phyloP scores from a whole-genome alignment of 371 early-diverging fungal genomes.

The Mucor circinelloides region DNA sequence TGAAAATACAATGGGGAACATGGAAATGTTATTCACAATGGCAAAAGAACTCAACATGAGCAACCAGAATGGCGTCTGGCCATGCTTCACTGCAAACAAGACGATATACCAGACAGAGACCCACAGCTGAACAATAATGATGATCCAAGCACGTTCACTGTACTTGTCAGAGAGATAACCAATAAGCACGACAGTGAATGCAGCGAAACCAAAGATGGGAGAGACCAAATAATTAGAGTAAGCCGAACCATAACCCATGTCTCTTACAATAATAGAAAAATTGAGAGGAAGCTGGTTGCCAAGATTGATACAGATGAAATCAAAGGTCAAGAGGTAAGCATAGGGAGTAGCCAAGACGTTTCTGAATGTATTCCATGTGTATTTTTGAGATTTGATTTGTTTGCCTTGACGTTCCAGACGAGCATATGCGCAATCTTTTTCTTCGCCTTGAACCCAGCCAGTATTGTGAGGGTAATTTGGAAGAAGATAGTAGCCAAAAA shows the following conservation, averaged over 20 bases:
- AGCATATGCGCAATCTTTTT: not conserved
- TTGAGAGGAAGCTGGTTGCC: conserved; percentile 8
- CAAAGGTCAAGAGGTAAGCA: conserved; percentile 2
- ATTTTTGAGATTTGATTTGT: conserved; percentile 2
- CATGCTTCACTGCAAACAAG: conserved; percentile 14
- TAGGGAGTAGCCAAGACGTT: conserved; percentile 8
- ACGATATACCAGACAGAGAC: conserved; percentile 22
- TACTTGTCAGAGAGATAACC: conserved; percentile 17
- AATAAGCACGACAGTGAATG: conserved; percentile 4
- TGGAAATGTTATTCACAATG: conserved; percentile 5
- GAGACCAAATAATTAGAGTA: conserved; percentile 6
- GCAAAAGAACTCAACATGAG: conserved; percentile 14
- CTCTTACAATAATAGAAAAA: conserved; percentile 6
- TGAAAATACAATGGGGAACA: conserved; percentile 9
- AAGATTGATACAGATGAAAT: conserved; percentile 6
- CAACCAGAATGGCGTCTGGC: conserved; percentile 14
- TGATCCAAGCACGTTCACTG: conserved; percentile 13
- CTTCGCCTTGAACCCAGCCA: not conserved
- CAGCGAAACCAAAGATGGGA: conserved; percentile 1
- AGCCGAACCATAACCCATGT: not conserved
- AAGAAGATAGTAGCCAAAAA: conserved; percentile 9
- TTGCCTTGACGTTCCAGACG: conserved; percentile 10
- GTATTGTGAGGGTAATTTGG: conserved; percentile 12
- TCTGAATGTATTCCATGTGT: conserved; percentile 1
- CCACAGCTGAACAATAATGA: conserved; percentile 13